Evolutionary conservation across 1,139 yeast genomes (phyloP), one percentile per base, ranked within the genome.

Genomic region (Hanseniaspora gamundiae): DNA sequence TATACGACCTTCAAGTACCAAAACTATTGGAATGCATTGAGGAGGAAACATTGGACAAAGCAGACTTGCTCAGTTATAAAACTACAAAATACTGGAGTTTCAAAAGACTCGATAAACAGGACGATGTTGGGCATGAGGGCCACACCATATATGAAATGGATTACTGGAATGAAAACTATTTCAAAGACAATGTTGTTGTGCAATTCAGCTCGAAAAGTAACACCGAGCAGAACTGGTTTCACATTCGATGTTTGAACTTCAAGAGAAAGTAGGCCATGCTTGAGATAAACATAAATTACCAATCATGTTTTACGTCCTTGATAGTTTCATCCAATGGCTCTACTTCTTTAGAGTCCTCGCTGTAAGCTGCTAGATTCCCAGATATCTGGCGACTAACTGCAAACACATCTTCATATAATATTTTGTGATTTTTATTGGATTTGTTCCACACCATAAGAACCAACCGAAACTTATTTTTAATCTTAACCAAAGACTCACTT

Each of bases 391-490:
- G 57, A 49, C 4, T 55, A 36, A 21, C 49, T 6, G 19, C 29
- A 36, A 36, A 21, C 11, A 36, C 22, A 13, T 22, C 22, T 7
- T 36, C 39, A n/a, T 46, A 44, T n/a, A 40, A 36, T 19, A 41
- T 42, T 9, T 42, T 42, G 17, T 22, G 17, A 16, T 31, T 35
- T 24, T 52, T 56, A 41, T 47, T 52, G 5, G 44, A 42, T 29
- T 55, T 56, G 16, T 59, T 52, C 5, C 57, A 44, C 6, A 51
- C 41, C 29, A 61, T 48, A 13, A 69, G 60, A 13, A 76, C 55
- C 10, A 73, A 67, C 46, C 83, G 58, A 28, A 74, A 58, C 56
- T 76, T 77, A 51, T 76, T 77, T 45, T 78, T 60, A 4, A 76
- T 67, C 52, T 72, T 73, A 4, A 58, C 56, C 3, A 75, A 46